Evolutionary conservation across 2,329 filamentous ascomycete genomes (phyloP).

Genomic region (Phoma sp.): DNA sequence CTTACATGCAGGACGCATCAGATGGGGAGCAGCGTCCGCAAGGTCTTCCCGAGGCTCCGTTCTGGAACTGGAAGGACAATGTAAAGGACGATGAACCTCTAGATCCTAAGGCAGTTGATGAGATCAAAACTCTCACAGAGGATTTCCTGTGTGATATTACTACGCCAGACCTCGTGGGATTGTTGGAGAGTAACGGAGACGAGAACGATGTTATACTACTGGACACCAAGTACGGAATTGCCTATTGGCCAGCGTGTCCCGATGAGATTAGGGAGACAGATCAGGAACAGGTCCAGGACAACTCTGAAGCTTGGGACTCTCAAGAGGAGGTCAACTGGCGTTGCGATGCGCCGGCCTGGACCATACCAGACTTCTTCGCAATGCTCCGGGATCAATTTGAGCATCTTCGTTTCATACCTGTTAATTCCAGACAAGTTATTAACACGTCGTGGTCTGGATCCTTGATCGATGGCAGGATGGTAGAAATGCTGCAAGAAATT

Average conservation of each 20-base stretch:
- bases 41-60: neutral
- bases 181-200: neutral
- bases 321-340: slow-evolving; percentile 15
- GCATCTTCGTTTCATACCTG: neutral
- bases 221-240: slow-evolving; percentile 9
- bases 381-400: neutral
- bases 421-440: neutral
- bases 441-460: neutral
- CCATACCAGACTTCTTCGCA: slow-evolving; percentile 18
- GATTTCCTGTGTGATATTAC: neutral
- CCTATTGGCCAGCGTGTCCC: slow-evolving; percentile 11
- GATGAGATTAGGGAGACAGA: neutral
- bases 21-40: neutral
- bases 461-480: neutral
- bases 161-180: neutral
- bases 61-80: neutral
- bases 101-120: neutral
- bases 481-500: neutral
- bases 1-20: slow-evolving; percentile 7
- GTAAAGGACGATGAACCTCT: slow-evolving; percentile 1
- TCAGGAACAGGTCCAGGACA: slow-evolving; percentile 2
- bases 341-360: slow-evolving; percentile 6
- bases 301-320: slow-evolving; percentile 1
- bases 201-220: slow-evolving; percentile 9
- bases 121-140: neutral